phyloP scores from a whole-genome alignment of 805 yeast genomes.

The Pichia ethanolica region DNA sequence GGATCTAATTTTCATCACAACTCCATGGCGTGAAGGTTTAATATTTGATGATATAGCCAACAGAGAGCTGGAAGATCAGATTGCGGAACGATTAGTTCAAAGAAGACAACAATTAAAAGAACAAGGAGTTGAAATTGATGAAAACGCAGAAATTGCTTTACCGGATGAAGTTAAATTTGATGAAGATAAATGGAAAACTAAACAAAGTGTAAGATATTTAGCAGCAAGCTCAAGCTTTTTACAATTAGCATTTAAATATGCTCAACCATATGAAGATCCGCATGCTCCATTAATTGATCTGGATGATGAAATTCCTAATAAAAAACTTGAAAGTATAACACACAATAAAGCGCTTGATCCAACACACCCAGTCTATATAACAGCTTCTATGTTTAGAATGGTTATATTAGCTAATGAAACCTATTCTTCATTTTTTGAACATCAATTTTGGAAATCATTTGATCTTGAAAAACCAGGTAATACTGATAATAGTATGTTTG shows the following conservation, averaged over 20 bases:
- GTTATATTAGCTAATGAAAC: conserved; percentile 91
- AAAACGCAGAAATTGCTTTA: conserved; percentile 33
- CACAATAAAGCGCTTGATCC: conserved; percentile 85
- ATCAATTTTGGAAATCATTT: conserved; percentile 58
- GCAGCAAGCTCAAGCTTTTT: conserved; percentile 83
- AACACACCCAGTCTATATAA: conserved; percentile 61
- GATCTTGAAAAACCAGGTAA: conserved; percentile 43
- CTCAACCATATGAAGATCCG: conserved; percentile 56
- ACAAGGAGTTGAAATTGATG: conserved; percentile 23
- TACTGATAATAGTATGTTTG: conserved; percentile 32
- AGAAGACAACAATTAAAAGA: conserved; percentile 29
- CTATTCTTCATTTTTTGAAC: conserved; percentile 74
- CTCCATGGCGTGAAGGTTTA: conserved; percentile 76
- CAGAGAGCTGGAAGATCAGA: conserved; percentile 53
- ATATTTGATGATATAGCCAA: conserved; percentile 60
- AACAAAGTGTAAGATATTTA: conserved; percentile 72
- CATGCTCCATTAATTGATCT: conserved; percentile 36
- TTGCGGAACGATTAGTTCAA: conserved; percentile 54
- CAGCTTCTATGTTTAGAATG: conserved; percentile 89
- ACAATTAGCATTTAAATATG: conserved; percentile 84
- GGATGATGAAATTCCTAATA: conserved; percentile 24
- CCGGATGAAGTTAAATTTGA: conserved; percentile 59
- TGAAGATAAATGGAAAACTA: conserved; percentile 50
- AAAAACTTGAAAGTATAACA: conserved; percentile 22
- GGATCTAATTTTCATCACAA: conserved; percentile 72